Conservation (phyloP, 2,329 filamentous ascomycete species). For the Sporothrix sp. region DNA sequence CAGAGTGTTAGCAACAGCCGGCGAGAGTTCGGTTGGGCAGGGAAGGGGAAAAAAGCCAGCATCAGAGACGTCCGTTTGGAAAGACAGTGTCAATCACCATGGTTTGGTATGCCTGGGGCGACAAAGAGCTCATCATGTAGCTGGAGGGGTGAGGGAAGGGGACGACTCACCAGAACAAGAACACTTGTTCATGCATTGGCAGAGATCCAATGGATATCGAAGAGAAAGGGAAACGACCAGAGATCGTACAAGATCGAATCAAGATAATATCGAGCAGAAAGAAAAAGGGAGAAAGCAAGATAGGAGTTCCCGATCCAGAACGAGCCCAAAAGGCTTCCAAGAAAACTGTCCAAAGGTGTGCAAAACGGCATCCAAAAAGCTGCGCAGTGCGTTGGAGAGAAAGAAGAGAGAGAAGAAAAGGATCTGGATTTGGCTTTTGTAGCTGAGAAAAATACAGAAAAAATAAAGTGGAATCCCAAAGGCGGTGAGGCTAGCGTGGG, state of each 20-base stretch:
- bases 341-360: too few relatives aligned
- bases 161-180: too few relatives aligned
- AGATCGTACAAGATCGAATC: background rate
- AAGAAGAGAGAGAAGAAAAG: background rate
- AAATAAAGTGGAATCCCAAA: background rate
- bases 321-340: too few relatives aligned
- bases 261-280: background rate
- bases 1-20: background rate
- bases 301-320: too few relatives aligned
- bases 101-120: conserved; percentile 48
- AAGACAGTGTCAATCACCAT: conserved; percentile 48
- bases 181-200: background rate
- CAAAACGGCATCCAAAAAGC: too few relatives aligned
- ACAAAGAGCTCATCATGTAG: conserved; percentile 45
- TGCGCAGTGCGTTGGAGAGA: background rate
- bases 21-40: background rate
- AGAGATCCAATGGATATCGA: background rate
- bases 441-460: background rate
- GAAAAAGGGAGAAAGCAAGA: background rate
- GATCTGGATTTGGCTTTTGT: background rate
- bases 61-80: conserved; percentile 41
- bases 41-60: background rate
- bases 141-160: background rate
- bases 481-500: conserved; percentile 8
- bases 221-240: background rate